Evolutionary conservation across 441 rosid genomes (phyloP).

Genomic region (Gossypium davidsonii): DNA sequence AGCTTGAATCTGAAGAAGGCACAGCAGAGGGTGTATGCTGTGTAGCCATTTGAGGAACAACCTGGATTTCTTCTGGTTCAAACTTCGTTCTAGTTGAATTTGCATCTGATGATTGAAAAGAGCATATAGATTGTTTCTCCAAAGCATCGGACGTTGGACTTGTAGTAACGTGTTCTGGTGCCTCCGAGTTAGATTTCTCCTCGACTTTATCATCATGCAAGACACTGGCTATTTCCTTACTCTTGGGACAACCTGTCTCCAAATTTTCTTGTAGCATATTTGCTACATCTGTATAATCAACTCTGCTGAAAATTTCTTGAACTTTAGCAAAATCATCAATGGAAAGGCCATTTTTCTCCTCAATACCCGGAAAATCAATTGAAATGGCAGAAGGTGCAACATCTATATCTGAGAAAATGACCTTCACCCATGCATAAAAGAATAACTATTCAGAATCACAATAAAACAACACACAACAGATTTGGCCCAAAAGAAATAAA

Average conservation of each 20-base stretch:
- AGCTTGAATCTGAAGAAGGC: conserved; percentile 31
- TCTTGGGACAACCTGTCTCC: conserved; percentile 36
- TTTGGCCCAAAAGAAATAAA: not conserved
- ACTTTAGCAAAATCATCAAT: conserved; percentile 80
- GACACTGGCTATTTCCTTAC: conserved; percentile 30
- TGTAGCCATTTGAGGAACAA: conserved; percentile 37
- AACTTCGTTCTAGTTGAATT: conserved; percentile 32
- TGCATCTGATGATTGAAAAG: conserved; percentile 31
- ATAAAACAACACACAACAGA: conserved; percentile 1
- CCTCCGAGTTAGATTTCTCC: conserved; percentile 33
- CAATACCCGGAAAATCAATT: conserved; percentile 48
- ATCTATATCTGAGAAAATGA: conserved; percentile 81
- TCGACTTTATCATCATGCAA: conserved; percentile 35
- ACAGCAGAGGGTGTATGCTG: conserved; percentile 24
- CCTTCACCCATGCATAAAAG: conserved; percentile 43
- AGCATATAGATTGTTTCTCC: conserved; percentile 23
- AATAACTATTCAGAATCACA: conserved; percentile 19
- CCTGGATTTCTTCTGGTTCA: conserved; percentile 35
- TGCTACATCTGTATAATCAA: conserved; percentile 58
- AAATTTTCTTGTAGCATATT: conserved; percentile 46
- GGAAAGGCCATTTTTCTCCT: conserved; percentile 72
- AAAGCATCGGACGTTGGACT: conserved; percentile 27
- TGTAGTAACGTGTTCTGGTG: conserved; percentile 23
- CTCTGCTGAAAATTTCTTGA: conserved; percentile 57
- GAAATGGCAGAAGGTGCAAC: conserved; percentile 41